Percentiles rank a stretch among this genome's conserved stretches.
phyloP scores from a whole-genome alignment of 2,329 filamentous ascomycete species.

The Verticillium isaacii region DNA sequence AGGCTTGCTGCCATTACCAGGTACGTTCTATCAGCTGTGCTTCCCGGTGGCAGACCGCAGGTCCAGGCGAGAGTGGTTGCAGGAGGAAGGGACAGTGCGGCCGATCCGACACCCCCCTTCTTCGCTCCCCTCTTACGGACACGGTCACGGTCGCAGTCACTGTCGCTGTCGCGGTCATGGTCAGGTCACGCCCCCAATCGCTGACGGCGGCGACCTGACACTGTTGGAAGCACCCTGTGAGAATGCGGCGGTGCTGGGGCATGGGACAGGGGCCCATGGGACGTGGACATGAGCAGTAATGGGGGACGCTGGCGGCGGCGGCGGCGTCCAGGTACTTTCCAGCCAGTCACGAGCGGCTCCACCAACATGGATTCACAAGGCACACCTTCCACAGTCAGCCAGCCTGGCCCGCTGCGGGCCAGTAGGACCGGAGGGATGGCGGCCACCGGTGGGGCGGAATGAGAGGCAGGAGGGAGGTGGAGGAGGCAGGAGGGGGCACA shows the following conservation, averaged over 20 bases:
- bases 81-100: background rate
- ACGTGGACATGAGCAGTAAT: background rate
- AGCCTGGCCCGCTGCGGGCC: background rate
- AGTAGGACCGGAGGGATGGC: background rate
- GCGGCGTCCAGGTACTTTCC: background rate
- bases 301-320: background rate
- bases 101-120: background rate
- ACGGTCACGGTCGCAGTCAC: no score
- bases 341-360: background rate
- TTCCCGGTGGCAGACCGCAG: background rate
- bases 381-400: background rate
- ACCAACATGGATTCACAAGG: background rate
- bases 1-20: no score
- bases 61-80: background rate
- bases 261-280: background rate
- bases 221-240: background rate
- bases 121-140: no score
- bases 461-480: conserved; percentile 5
- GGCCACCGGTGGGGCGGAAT: background rate
- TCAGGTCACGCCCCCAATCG: no score
- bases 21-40: no score
- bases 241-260: background rate
- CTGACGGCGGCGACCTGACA: background rate
- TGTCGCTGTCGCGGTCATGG: no score
- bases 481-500: conserved; percentile 7